A percentile compares a stretch with the other conserved stretches of the same genome.
Conservation (phyloP, 805 yeast genomes). For the Candida odintsovae region DNA sequence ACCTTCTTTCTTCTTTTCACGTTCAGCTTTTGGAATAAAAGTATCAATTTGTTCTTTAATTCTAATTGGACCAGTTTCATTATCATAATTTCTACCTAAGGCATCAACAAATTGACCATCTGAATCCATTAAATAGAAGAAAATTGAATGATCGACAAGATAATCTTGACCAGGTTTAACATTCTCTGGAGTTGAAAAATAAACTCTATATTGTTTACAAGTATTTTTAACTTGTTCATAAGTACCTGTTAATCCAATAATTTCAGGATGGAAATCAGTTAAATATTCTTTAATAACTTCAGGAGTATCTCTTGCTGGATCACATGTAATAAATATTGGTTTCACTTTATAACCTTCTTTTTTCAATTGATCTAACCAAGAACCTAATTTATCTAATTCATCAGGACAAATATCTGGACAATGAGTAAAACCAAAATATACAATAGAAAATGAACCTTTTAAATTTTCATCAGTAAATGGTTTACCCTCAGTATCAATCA, state of each 20-base stretch:
- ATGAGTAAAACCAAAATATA: constrained; percentile 96
- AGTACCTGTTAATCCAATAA: constrained; percentile 87
- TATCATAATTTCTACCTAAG: constrained; percentile 84
- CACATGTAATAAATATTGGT: constrained; percentile 93
- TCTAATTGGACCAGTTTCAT: constrained; percentile 68
- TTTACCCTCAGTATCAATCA: constrained; percentile 66
- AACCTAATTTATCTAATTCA: constrained; percentile 87
- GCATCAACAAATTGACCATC: constrained; percentile 95
- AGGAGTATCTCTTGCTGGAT: constrained; percentile 92
- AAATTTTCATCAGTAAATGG: constrained; percentile 73
- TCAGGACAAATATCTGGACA: constrained; percentile 99
- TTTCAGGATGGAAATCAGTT: constrained; percentile 82
- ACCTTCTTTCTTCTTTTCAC: constrained; percentile 60
- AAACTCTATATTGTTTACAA: constrained; percentile 89
- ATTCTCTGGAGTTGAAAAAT: constrained; percentile 94
- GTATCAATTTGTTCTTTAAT: constrained; percentile 71
- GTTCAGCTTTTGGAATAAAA: constrained; percentile 65
- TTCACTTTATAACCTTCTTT: constrained; percentile 55
- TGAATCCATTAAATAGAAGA: constrained; percentile 97
- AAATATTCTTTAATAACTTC: constrained; percentile 78
- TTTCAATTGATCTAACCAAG: constrained; percentile 55
- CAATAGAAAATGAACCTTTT: constrained; percentile 69
- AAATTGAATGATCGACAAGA: constrained; percentile 94
- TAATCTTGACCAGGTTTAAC: constrained; percentile 95
- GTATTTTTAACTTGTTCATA: constrained; percentile 78